phyloP scores from a whole-genome alignment of 2,329 filamentous ascomycete genomes.

The Fusarium hostae region DNA sequence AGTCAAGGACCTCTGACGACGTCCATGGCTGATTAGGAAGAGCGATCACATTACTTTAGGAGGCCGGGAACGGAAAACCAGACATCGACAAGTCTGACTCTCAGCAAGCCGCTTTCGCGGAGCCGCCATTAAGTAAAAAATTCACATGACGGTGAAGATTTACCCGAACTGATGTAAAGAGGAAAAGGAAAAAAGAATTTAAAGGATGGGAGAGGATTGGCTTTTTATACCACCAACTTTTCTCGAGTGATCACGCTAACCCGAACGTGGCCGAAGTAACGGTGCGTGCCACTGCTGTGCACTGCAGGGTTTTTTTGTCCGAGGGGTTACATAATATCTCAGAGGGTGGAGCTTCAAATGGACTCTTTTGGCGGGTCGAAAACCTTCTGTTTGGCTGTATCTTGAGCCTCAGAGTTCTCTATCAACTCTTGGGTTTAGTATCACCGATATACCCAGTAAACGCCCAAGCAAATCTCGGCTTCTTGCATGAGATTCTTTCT shows the following conservation, averaged over 20 bases:
- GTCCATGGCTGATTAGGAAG: constrained; percentile 59
- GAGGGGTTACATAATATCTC: constrained; percentile 17
- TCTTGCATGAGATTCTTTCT: background rate
- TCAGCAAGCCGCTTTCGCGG: constrained; percentile 66
- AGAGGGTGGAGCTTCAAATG: background rate
- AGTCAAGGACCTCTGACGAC: constrained; percentile 58
- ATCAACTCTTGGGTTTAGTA: constrained; percentile 5
- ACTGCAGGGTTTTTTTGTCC: constrained; percentile 1
- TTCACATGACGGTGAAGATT: constrained; percentile 39
- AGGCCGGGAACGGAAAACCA: constrained; percentile 68
- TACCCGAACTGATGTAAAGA: constrained; percentile 26
- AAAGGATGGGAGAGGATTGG: constrained; percentile 3
- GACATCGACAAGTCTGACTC: constrained; percentile 61
- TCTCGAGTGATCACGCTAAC: constrained; percentile 7
- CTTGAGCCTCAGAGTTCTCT: constrained; percentile 7
- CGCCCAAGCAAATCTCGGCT: background rate
- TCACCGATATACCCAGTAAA: background rate
- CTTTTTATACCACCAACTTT: constrained; percentile 17
- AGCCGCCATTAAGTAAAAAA: constrained; percentile 62
- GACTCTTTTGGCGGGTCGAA: constrained; percentile 1
- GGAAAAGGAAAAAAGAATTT: background rate
- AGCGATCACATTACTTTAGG: constrained; percentile 60
- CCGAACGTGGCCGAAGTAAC: background rate
- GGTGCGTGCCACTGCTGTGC: background rate
- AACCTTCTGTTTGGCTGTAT: constrained; percentile 4